Percentiles rank a stretch among this genome's conserved stretches.
Evolutionary conservation across 306 rosid species (phyloP).

Genomic region (Sechiopsis laciniata): DNA sequence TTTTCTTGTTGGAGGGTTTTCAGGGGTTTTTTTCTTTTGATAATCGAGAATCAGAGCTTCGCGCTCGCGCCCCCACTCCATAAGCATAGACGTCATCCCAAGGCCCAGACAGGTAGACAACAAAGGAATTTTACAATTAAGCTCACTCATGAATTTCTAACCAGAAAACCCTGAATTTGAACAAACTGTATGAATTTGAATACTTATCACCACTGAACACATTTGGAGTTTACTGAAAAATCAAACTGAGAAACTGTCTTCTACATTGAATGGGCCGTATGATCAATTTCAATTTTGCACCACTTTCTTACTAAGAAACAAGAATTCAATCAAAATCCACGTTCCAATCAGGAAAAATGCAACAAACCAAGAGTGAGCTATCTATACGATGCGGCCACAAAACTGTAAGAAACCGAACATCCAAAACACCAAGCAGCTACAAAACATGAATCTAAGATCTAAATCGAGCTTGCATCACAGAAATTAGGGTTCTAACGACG

Average conservation of each 20-base stretch:
- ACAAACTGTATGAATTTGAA: no score
- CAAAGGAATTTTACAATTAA: no score
- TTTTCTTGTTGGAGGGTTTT: neutral
- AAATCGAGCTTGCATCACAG: neutral
- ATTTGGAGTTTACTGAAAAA: neutral
- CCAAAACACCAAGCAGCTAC: neutral
- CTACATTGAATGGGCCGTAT: neutral
- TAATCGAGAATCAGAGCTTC: no score
- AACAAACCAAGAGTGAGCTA: neutral
- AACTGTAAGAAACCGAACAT: neutral
- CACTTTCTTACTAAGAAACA: neutral
- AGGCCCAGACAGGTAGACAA: no score
- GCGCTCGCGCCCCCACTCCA: no score
- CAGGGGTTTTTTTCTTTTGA: neutral
- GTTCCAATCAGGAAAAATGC: slow-evolving; percentile 1
- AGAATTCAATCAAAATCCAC: neutral
- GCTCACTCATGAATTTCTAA: no score
- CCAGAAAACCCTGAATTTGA: no score
- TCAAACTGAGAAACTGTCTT: neutral
- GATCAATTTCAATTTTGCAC: neutral
- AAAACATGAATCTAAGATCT: slow-evolving; percentile 8
- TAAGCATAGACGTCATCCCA: no score
- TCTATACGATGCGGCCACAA: neutral
- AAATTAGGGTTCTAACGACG: slow-evolving; percentile 1
- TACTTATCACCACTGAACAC: no score